Evolutionary conservation across 2,329 filamentous ascomycete genomes (phyloP).

Genomic region (Colletotrichum ledebouriae): DNA sequence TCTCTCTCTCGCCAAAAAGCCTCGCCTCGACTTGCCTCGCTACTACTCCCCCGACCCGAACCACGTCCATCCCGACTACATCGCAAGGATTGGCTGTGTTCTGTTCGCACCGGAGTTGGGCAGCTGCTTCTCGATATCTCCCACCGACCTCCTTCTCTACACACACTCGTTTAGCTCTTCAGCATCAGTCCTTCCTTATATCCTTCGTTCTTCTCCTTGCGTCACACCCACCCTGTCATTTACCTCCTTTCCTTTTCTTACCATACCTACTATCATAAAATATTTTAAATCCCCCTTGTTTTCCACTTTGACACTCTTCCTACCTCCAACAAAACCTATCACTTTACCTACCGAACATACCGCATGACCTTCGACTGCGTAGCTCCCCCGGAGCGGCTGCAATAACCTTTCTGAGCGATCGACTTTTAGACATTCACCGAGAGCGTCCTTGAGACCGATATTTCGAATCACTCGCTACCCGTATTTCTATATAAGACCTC

Average conservation of each 20-base stretch:
- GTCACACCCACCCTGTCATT: conserved; percentile 29
- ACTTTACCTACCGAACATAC: conserved; percentile 21
- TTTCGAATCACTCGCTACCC: conserved; percentile 16
- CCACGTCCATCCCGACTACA: conserved; percentile 14
- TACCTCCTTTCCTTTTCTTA: conserved; percentile 26
- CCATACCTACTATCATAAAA: conserved; percentile 23
- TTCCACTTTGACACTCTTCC: conserved; percentile 9
- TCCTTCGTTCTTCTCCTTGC: conserved; percentile 31
- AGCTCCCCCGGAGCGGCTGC: conserved; percentile 43
- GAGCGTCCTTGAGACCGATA: background rate
- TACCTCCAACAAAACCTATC: background rate
- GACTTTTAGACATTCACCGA: conserved; percentile 13
- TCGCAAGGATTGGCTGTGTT: conserved; percentile 33
- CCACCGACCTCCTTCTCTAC: conserved; percentile 40
- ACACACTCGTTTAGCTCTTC: conserved; percentile 42
- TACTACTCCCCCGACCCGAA: conserved; percentile 26
- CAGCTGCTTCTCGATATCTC: conserved; percentile 40
- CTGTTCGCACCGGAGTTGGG: conserved; percentile 28
- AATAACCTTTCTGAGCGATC: conserved; percentile 19
- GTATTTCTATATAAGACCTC: background rate
- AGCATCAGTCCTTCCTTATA: conserved; percentile 36
- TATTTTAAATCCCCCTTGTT: conserved; percentile 24
- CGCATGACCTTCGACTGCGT: conserved; percentile 37
- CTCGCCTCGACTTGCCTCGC: conserved; percentile 27
- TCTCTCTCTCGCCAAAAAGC: conserved; percentile 18